Base-by-base conservation (phyloP, 2,329 filamentous ascomycete genomes). In the Laburnicola sp. region DNA sequence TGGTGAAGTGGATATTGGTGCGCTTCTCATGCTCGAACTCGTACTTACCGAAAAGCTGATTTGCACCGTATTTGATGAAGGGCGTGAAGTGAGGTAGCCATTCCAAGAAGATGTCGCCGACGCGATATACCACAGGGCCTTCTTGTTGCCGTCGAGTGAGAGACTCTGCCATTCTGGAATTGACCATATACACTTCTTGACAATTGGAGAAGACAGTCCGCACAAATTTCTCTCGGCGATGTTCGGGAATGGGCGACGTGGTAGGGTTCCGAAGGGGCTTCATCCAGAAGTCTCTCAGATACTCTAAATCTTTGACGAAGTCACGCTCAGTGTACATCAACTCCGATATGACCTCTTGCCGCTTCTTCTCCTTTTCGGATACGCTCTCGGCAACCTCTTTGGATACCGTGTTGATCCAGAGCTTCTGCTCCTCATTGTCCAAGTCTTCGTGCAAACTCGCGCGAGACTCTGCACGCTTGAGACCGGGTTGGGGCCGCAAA, bases 391-490 rank as follows among this genome's bases (percentile, higher is more conserved):
- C 91, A 50, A 99, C 80, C 71, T 97, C 94, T 72, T 96, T 94
- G 0, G 92, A 90, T 31, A 99, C 94, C 10, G 92, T 96, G 72
- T 97, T 97, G 74, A 99, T 99, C 94, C 94, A 99, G 32, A 99
- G 82, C 74, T 97, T 97, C 77, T 97, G 94, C 72, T 97, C 92
- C 67, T 97, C 91, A 65, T 36, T 11, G 16, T 94, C 87, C 51
- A 92, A 88, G 57, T 94, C 90, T 62, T 95, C 91, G 66, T 96
- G 92, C 66, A 89, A 74, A 76, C 85, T 94, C 69, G 79, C 80
- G 60, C 84, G 81, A 4, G 86, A 88, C 48, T 86, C 82, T 59
- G 86, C 84, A 30, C 85, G 78, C 71, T 89, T 90, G 62, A 99
- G 78, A 52, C 92, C 92, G 27, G 91, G 91, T 61, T 93, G 90